Evolutionary conservation across 148 eudicot species (phyloP).

Genomic region (Suaeda aralocaspica): DNA sequence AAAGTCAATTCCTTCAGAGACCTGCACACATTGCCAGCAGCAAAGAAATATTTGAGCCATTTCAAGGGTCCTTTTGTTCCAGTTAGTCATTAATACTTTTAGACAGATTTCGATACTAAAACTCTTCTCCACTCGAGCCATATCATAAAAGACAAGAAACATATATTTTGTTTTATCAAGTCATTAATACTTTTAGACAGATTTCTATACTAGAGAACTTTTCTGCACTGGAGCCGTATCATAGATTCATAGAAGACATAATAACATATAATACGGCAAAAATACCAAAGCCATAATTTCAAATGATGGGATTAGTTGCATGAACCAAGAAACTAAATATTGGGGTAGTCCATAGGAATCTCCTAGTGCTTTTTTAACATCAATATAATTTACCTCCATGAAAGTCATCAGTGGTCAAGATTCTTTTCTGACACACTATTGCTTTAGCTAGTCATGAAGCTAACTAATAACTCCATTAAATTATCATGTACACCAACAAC

Average conservation of each 20-base stretch:
- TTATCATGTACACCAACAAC: neutral
- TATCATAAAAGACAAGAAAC: no score
- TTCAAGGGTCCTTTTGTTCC: neutral
- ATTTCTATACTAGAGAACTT: neutral
- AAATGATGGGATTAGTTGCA: no score
- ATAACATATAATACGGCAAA: neutral
- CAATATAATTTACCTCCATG: no score
- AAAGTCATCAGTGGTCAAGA: neutral
- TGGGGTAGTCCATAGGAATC: no score
- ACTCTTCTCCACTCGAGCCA: neutral
- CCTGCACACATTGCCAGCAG: constrained; percentile 40
- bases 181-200: neutral
- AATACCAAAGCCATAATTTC: no score
- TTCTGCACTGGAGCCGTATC: no score
- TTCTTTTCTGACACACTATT: neutral
- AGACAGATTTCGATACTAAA: neutral
- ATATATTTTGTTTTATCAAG: neutral
- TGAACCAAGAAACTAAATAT: no score
- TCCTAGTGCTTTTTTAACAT: no score
- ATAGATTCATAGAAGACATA: no score
- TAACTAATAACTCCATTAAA: neutral
- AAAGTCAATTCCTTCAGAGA: constrained; percentile 97
- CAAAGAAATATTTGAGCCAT: neutral
- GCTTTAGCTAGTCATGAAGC: neutral
- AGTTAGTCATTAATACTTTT: neutral